Conservation (phyloP, 2,329 filamentous ascomycete genomes). For the Ceratocystis ficicola region DNA sequence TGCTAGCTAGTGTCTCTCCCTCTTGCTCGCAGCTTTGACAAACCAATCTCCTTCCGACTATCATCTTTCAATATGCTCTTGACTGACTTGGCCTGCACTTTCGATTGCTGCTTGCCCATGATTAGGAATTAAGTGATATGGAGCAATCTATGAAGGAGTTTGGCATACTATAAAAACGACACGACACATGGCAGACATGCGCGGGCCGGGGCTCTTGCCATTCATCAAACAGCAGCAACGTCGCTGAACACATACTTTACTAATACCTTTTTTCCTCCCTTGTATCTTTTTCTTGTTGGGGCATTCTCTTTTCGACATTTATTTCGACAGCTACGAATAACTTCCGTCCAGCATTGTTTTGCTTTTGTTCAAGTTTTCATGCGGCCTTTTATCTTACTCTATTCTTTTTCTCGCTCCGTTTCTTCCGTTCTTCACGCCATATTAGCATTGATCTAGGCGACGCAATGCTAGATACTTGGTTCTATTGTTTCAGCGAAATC, state of each 20-base stretch:
- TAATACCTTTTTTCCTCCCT: background rate
- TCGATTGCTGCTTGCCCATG: constrained; percentile 15
- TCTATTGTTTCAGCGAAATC: background rate
- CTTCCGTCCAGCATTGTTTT: constrained; percentile 16
- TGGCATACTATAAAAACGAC: constrained; percentile 32
- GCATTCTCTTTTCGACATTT: constrained; percentile 11
- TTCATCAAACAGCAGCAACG: background rate
- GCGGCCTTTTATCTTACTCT: constrained; percentile 12
- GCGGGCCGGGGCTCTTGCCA: background rate
- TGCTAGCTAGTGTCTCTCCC: background rate
- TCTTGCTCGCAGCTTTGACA: background rate
- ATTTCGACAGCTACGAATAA: constrained; percentile 13
- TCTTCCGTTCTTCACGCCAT: background rate
- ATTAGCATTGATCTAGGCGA: background rate
- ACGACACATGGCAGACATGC: background rate
- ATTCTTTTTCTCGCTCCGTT: background rate
- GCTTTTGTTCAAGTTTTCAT: constrained; percentile 14
- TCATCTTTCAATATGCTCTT: background rate
- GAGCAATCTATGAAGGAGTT: constrained; percentile 31
- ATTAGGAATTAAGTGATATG: constrained; percentile 28
- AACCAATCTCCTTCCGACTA: background rate
- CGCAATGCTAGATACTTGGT: background rate
- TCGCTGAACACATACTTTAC: background rate
- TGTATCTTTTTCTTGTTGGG: background rate
- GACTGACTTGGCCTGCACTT: constrained; percentile 4